These are phyloP conservation scores for Trametes polyzona DNA, from an alignment of 1,284 basidiomycete species.

Conservation along the genomic window DNA sequence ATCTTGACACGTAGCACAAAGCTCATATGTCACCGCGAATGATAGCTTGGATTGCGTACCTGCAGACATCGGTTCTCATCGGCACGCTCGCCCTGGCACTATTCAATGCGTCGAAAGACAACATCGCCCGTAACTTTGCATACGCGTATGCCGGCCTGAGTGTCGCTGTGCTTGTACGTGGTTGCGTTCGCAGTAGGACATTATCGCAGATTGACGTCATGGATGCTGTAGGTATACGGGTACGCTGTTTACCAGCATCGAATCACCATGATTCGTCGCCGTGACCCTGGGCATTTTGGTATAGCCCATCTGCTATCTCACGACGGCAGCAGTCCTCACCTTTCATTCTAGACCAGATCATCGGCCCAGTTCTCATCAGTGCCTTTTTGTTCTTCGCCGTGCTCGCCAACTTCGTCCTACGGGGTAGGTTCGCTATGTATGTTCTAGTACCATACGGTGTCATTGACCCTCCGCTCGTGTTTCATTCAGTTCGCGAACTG, in stretches of 20 bases:
- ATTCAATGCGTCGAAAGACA: slow-evolving; percentile 84
- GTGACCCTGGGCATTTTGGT: slow-evolving; percentile 95
- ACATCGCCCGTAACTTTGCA: slow-evolving; percentile 79
- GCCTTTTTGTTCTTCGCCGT: slow-evolving; percentile 82
- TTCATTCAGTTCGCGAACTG: slow-evolving; percentile 46
- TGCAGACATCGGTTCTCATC: slow-evolving; percentile 85
- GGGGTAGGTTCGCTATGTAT: slow-evolving; percentile 53
- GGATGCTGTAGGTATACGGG: slow-evolving; percentile 72
- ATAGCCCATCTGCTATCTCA: not conserved
- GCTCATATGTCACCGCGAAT: not conserved
- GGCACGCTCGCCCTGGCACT: slow-evolving; percentile 88
- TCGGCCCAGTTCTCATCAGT: slow-evolving; percentile 83
- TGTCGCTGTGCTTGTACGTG: slow-evolving; percentile 61
- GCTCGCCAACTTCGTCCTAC: slow-evolving; percentile 84
- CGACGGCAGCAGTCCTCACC: slow-evolving; percentile 1
- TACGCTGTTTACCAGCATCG: slow-evolving; percentile 88
- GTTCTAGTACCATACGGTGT: not conserved
- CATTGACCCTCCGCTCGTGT: not conserved
- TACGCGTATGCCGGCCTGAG: slow-evolving; percentile 86
- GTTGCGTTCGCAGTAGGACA: not conserved
- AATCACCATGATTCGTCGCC: slow-evolving; percentile 87
- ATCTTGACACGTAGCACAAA: not conserved
- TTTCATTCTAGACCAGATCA: slow-evolving; percentile 64
- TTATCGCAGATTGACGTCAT: not conserved
- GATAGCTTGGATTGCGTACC: slow-evolving; percentile 89